Conservation (phyloP, 768 basidiomycete genomes). For the Phylloporus sp. region DNA sequence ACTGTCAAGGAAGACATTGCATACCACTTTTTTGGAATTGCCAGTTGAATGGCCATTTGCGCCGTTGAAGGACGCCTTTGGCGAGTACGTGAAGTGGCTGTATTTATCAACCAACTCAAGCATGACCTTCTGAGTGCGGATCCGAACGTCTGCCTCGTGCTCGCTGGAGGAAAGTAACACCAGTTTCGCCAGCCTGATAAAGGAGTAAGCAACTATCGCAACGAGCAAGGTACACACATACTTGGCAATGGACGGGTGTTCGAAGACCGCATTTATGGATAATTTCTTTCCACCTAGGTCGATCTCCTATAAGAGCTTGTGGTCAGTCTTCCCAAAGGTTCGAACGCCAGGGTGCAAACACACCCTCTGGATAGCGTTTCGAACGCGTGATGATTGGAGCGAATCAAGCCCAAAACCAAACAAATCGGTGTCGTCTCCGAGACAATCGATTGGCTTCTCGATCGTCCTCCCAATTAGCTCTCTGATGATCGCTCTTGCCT, state of each 20-base stretch:
- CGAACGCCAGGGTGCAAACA: slow-evolving; percentile 20
- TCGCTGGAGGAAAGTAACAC: slow-evolving; percentile 33
- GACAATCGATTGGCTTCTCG: slow-evolving; percentile 11
- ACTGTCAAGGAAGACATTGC: background rate
- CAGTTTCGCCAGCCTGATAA: slow-evolving; percentile 36
- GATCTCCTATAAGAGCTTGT: slow-evolving; percentile 7
- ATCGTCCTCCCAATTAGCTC: slow-evolving; percentile 22
- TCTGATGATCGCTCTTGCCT: slow-evolving; percentile 13
- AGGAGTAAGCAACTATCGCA: background rate
- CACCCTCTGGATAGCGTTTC: slow-evolving; percentile 45
- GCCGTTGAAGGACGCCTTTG: background rate
- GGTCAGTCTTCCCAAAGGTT: too few relatives aligned
- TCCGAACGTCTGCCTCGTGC: slow-evolving; percentile 13
- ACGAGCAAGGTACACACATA: slow-evolving; percentile 9
- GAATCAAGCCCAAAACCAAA: slow-evolving; percentile 53
- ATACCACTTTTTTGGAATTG: slow-evolving; percentile 12
- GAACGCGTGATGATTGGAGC: slow-evolving; percentile 47
- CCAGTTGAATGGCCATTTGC: slow-evolving; percentile 7
- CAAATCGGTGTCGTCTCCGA: slow-evolving; percentile 35
- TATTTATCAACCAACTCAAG: slow-evolving; percentile 43
- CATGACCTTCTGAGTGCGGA: slow-evolving; percentile 37
- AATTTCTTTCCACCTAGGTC: slow-evolving; percentile 21
- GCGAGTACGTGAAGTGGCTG: slow-evolving; percentile 8
- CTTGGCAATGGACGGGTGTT: slow-evolving; percentile 43
- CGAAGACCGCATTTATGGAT: slow-evolving; percentile 40